Percentiles rank a stretch among this genome's conserved stretches.
Evolutionary conservation across 257 asterid genomes (phyloP).

Genomic region (Capsicum baccatum): DNA sequence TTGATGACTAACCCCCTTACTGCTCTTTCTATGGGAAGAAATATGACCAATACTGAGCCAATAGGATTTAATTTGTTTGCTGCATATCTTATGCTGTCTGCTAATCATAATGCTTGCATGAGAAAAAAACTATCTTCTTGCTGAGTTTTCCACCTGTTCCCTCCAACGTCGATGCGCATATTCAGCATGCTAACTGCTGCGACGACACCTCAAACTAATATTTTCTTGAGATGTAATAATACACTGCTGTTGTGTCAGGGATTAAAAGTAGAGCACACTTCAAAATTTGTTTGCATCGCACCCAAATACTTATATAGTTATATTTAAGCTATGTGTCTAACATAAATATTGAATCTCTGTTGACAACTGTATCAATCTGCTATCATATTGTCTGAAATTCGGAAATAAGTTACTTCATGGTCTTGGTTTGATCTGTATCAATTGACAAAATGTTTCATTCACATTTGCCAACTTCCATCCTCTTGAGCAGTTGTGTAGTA

Average conservation of each 20-base stretch:
- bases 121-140: not conserved
- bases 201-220: not conserved
- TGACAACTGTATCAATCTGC: not conserved
- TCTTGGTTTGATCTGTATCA: constrained; percentile 22
- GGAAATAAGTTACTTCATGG: not conserved
- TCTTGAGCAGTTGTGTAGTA: not conserved
- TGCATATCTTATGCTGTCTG: not conserved
- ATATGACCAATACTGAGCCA: not conserved
- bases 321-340: not conserved
- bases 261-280: not conserved
- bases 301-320: not conserved
- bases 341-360: not conserved
- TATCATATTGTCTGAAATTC: not conserved
- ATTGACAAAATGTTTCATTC: not conserved
- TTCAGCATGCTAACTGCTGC: constrained; percentile 18
- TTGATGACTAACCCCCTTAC: not conserved
- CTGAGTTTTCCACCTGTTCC: not conserved
- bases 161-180: not conserved
- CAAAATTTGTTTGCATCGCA: not conserved
- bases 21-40: not conserved
- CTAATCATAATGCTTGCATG: not conserved
- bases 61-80: constrained; percentile 30
- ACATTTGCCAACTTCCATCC: not conserved
- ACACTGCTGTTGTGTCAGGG: constrained; percentile 6
- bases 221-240: not conserved